Evolutionary conservation across 78 protist genomes (phyloP).

Genomic region (Trichosphaerium sp.): DNA sequence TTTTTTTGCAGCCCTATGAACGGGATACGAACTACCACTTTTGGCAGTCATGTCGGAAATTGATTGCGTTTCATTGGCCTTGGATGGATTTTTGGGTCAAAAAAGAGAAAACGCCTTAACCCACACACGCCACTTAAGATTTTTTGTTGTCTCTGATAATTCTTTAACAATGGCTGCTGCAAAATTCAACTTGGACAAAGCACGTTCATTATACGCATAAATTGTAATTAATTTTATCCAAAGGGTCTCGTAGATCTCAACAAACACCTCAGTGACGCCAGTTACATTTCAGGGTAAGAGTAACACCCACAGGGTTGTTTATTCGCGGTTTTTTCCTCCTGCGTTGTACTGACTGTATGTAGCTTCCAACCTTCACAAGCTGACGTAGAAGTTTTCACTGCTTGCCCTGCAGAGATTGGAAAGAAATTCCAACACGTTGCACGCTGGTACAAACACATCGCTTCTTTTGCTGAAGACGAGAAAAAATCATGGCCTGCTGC

Average conservation of each 20-base stretch:
- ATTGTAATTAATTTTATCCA: no score
- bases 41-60: no score
- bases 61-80: no score
- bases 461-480: conserved; percentile 36
- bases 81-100: no score
- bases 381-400: conserved; percentile 37
- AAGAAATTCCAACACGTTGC: conserved; percentile 43
- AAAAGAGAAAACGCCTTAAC: no score
- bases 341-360: not conserved
- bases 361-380: conserved; percentile 48
- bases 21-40: no score
- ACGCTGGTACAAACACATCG: conserved; percentile 63
- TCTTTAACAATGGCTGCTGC: no score
- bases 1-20: no score
- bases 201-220: no score
- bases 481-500: conserved; percentile 1
- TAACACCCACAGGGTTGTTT: not conserved
- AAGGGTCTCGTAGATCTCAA: conserved; percentile 44
- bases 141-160: no score
- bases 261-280: conserved; percentile 41
- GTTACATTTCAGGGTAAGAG: conserved; percentile 50
- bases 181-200: no score
- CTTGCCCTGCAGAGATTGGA: conserved; percentile 32
- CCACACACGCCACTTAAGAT: no score
- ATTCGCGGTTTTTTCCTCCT: not conserved